phyloP scores from a whole-genome alignment of 306 rosid genomes.

The Bauhinia variegata region DNA sequence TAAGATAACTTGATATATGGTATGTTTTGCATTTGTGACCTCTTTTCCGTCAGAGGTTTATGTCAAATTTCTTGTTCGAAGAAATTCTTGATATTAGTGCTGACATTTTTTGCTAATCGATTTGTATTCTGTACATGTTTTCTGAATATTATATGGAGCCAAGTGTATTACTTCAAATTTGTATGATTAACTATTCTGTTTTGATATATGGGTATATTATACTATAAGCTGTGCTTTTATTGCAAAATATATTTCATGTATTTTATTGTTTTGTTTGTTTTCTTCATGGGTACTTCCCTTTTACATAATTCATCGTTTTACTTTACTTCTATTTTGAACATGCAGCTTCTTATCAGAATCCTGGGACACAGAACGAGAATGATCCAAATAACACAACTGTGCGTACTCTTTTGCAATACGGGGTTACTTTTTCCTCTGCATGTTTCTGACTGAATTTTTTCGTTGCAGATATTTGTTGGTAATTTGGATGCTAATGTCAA shows the following conservation, averaged over 20 bases:
- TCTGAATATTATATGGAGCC: conserved; percentile 2
- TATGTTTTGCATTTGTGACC: background rate
- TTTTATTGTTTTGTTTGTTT: background rate
- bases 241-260: background rate
- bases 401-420: conserved; percentile 49
- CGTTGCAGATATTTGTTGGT: conserved; percentile 89
- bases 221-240: background rate
- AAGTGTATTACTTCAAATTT: background rate
- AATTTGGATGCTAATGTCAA: conserved; percentile 84
- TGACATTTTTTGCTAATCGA: conserved; percentile 7
- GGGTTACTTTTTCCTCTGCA: conserved; percentile 4
- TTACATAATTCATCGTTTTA: conserved; percentile 24
- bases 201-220: background rate
- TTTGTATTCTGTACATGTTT: background rate
- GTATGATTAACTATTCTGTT: background rate
- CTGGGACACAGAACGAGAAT: conserved; percentile 79
- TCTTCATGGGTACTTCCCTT: background rate
- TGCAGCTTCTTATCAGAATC: conserved; percentile 90
- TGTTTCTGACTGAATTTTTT: conserved; percentile 34
- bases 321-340: conserved; percentile 40
- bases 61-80: conserved; percentile 1
- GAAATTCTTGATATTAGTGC: background rate
- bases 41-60: background rate
- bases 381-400: conserved; percentile 97
- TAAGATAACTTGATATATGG: too few species aligned